Percentiles rank a stretch among this genome's conserved stretches.
These are phyloP conservation scores for Thermothielavioides terrestris DNA, from an alignment of 495 filamentous ascomycete genomes.

Conservation along the genomic window DNA sequence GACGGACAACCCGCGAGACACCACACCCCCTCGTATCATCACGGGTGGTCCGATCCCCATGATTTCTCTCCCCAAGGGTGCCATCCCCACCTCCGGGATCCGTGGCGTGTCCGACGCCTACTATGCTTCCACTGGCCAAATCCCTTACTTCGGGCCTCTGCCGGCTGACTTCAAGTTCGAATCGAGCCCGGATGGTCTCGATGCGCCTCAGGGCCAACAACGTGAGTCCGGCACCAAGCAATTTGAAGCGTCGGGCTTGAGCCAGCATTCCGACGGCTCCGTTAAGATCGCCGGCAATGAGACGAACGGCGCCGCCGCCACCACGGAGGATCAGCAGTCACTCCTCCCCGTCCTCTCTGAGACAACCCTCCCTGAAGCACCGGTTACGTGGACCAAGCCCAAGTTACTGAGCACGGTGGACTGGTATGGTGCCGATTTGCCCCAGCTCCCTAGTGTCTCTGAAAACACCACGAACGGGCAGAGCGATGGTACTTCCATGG, in stretches of 20 bases:
- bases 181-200: neutral
- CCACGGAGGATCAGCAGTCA: neutral
- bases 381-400: neutral
- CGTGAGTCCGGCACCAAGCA: neutral
- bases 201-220: neutral
- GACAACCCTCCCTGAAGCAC: neutral
- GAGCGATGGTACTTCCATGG: neutral
- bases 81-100: neutral
- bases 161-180: neutral
- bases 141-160: constrained; percentile 8
- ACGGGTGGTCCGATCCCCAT: constrained; percentile 6
- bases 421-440: constrained; percentile 12
- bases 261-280: neutral
- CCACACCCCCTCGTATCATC: neutral
- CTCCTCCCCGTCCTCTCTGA: too few species aligned
- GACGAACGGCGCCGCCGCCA: neutral
- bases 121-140: constrained; percentile 8
- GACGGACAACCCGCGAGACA: neutral
- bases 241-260: neutral
- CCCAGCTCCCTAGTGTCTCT: neutral
- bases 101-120: constrained; percentile 12
- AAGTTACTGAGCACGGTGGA: neutral
- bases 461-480: neutral
- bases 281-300: neutral
- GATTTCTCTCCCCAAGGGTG: constrained; percentile 2